phyloP scores from a whole-genome alignment of 2,329 filamentous ascomycete genomes.

The Dothideomycetes sp. region DNA sequence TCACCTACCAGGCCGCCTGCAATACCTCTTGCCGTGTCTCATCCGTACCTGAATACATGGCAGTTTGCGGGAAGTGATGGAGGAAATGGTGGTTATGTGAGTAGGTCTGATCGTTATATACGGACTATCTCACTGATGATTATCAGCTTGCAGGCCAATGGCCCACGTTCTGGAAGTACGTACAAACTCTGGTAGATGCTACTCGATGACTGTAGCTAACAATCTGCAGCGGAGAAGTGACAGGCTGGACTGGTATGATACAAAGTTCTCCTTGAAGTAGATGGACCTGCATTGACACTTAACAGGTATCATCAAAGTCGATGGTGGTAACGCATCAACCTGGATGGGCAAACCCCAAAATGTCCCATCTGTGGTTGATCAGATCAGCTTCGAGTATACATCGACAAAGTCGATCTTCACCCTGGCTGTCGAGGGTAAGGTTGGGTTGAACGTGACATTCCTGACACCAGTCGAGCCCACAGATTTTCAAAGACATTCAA shows the following conservation, averaged over 20 bases:
- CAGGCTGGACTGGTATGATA: slow-evolving; percentile 17
- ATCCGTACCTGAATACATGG: slow-evolving; percentile 67
- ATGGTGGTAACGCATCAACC: slow-evolving; percentile 48
- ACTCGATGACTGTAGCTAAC: slow-evolving; percentile 1
- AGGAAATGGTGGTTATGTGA: slow-evolving; percentile 50
- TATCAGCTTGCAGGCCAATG: slow-evolving; percentile 52
- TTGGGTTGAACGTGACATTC: slow-evolving; percentile 60
- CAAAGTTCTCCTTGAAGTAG: neutral
- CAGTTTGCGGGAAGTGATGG: slow-evolving; percentile 50
- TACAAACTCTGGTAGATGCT: neutral
- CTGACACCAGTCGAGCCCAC: slow-evolving; percentile 59
- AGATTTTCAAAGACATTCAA: slow-evolving; percentile 58
- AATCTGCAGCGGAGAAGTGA: slow-evolving; percentile 11
- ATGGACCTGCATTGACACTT: neutral
- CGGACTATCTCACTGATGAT: neutral
- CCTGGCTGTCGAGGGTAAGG: slow-evolving; percentile 52
- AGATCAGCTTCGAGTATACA: slow-evolving; percentile 59
- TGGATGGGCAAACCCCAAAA: slow-evolving; percentile 56
- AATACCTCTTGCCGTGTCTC: slow-evolving; percentile 63
- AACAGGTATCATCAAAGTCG: slow-evolving; percentile 55
- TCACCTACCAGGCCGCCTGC: slow-evolving; percentile 54
- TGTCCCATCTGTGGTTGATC: slow-evolving; percentile 41
- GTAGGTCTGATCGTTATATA: neutral
- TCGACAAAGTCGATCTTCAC: slow-evolving; percentile 63
- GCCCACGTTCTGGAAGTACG: slow-evolving; percentile 60